A percentile compares a stretch with the other conserved stretches of the same genome.
phyloP scores from a whole-genome alignment of 257 asterid genomes.

The Ballota nigra region DNA sequence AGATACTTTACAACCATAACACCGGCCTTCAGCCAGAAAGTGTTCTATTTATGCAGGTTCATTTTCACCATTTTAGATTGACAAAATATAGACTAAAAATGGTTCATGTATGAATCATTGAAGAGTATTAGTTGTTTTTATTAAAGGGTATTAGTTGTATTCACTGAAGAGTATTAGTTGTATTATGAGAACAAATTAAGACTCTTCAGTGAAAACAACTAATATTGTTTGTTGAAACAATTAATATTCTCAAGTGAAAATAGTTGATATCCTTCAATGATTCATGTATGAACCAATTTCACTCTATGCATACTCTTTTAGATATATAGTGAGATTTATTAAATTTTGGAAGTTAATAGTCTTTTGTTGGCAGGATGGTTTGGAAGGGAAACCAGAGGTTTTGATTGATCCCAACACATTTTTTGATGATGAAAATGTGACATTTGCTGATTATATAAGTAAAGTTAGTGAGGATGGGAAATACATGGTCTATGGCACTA shows the following conservation, averaged over 20 bases:
- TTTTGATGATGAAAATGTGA: conserved; percentile 82
- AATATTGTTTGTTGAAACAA: too few species aligned
- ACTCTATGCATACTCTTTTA: too few species aligned
- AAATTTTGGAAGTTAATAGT: background rate
- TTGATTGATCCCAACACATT: conserved; percentile 84
- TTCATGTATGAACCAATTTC: too few species aligned
- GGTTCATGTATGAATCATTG: too few species aligned
- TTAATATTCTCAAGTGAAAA: too few species aligned
- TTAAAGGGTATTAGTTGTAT: too few species aligned
- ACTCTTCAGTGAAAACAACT: too few species aligned
- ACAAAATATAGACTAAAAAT: too few species aligned
- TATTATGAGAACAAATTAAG: too few species aligned
- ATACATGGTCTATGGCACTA: conserved; percentile 73
- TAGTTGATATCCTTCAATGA: too few species aligned
- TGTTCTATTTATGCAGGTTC: conserved; percentile 82
- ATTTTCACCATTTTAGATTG: background rate
- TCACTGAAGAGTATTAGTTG: too few species aligned
- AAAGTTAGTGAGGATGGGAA: conserved; percentile 77
- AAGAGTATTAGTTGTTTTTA: too few species aligned
- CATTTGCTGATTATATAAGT: conserved; percentile 43
- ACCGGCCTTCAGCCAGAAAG: conserved; percentile 89
- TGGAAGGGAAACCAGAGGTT: conserved; percentile 70
- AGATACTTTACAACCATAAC: conserved; percentile 77
- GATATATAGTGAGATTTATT: conserved; percentile 11
- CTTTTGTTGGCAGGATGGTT: conserved; percentile 53